A percentile compares a stretch with the other conserved stretches of the same genome.
These are phyloP conservation scores for Pisolithus sp. DNA, from an alignment of 768 basidiomycete species.

Conservation along the genomic window DNA sequence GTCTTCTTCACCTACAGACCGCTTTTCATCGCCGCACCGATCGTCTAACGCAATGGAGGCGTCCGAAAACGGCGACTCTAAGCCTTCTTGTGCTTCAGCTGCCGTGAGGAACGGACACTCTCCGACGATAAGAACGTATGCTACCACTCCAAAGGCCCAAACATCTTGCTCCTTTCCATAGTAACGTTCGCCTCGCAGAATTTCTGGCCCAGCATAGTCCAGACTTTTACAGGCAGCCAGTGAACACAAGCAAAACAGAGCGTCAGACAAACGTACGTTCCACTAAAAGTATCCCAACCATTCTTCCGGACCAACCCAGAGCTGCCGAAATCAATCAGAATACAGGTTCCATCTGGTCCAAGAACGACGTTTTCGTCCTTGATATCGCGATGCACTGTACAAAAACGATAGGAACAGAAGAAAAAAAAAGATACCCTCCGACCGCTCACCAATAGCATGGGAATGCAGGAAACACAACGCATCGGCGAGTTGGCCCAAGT, in stretches of 20 bases:
- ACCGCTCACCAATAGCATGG: slow-evolving; percentile 75
- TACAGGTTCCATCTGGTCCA: slow-evolving; percentile 72
- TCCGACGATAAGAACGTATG: slow-evolving; percentile 87
- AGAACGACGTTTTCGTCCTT: slow-evolving; percentile 96
- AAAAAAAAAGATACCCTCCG: not conserved
- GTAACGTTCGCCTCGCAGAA: slow-evolving; percentile 90
- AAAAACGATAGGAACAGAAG: slow-evolving; percentile 8
- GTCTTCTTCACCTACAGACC: slow-evolving; percentile 63
- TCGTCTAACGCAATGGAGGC: slow-evolving; percentile 75
- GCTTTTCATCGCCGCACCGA: slow-evolving; percentile 69
- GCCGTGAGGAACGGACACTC: slow-evolving; percentile 92
- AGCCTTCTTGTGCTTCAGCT: slow-evolving; percentile 82
- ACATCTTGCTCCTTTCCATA: slow-evolving; percentile 96
- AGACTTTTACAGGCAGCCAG: slow-evolving; percentile 39
- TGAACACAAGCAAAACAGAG: slow-evolving; percentile 9
- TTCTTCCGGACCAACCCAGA: slow-evolving; percentile 77
- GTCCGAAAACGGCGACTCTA: slow-evolving; percentile 68
- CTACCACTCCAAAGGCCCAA: slow-evolving; percentile 97
- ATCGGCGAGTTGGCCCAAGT: slow-evolving; percentile 92
- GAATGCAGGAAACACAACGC: slow-evolving; percentile 84
- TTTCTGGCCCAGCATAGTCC: slow-evolving; percentile 96
- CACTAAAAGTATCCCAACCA: slow-evolving; percentile 90
- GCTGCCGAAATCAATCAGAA: slow-evolving; percentile 96
- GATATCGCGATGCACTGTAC: slow-evolving; percentile 86
- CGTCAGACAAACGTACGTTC: slow-evolving; percentile 59